Evolutionary conservation across 805 yeast species (phyloP).

Genomic region (Kurtzmaniella cleridarum): DNA sequence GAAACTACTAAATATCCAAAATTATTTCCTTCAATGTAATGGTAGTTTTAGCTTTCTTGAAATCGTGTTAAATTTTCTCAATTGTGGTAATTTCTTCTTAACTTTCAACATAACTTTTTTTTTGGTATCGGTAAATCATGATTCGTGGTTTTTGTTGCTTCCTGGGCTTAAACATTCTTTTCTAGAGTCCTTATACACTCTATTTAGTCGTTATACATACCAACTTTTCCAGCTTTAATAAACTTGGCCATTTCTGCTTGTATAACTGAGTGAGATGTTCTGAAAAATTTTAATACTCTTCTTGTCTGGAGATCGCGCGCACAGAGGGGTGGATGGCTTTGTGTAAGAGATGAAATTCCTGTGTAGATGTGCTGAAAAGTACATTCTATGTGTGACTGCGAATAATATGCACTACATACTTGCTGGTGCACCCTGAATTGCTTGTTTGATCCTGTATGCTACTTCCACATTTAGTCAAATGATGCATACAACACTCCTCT

Average conservation of each 20-base stretch:
- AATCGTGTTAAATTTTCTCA: no score
- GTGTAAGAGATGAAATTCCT: constrained; percentile 2
- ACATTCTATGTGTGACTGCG: constrained; percentile 3
- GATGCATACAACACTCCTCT: no score
- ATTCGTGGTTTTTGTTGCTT: background rate
- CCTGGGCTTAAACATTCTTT: no score
- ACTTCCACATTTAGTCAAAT: no score
- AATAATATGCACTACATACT: constrained; percentile 1
- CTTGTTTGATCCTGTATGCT: no score
- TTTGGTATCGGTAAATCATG: background rate
- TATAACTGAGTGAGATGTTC: constrained; percentile 13
- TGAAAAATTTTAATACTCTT: constrained; percentile 15
- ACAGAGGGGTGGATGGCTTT: constrained; percentile 1
- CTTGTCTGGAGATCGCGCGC: constrained; percentile 1
- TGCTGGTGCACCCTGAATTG: no score
- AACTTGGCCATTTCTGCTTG: constrained; percentile 85
- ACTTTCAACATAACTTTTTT: background rate
- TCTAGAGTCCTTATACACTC: background rate
- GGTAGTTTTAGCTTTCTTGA: no score
- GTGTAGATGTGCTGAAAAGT: background rate
- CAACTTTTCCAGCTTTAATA: constrained; percentile 99
- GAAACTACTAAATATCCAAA: no score
- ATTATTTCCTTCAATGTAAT: no score
- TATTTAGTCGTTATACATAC: constrained; percentile 47
- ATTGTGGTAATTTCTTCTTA: no score